These are phyloP conservation scores for Talaromyces sp. DNA, from an alignment of 2,329 filamentous ascomycete genomes.

Conservation along the genomic window DNA sequence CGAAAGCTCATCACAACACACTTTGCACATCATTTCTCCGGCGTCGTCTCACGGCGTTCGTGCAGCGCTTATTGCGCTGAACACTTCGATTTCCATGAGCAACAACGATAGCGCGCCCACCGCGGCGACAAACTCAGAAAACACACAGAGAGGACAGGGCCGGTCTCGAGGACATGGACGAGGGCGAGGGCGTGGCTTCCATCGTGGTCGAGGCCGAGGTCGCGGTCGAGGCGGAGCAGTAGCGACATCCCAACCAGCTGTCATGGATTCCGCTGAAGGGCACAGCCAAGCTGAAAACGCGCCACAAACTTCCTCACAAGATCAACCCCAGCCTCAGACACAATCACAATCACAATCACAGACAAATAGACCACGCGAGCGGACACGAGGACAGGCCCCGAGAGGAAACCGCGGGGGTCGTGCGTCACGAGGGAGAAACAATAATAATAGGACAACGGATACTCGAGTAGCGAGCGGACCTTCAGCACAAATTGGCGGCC, in stretches of 20 bases:
- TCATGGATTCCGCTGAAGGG: neutral
- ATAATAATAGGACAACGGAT: neutral
- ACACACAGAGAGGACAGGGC: slow-evolving; percentile 5
- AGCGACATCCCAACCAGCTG: neutral
- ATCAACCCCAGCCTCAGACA: neutral
- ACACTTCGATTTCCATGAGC: slow-evolving; percentile 1
- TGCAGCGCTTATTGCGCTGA: neutral
- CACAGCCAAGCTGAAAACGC: neutral
- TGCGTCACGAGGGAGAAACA: neutral
- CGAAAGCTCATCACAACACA: neutral
- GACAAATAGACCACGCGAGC: neutral
- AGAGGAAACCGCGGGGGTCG: neutral
- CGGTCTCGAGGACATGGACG: slow-evolving; percentile 7
- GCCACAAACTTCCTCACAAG: neutral
- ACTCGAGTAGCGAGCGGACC: neutral
- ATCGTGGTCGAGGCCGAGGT: slow-evolving; percentile 5
- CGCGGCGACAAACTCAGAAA: neutral
- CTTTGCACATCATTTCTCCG: neutral
- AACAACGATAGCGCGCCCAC: neutral
- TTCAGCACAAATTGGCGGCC: slow-evolving; percentile 4
- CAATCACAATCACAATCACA: slow-evolving; percentile 1
- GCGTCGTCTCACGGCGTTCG: neutral
- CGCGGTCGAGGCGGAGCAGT: slow-evolving; percentile 1
- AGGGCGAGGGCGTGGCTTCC: slow-evolving; percentile 14
- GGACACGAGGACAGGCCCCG: neutral